Evolutionary conservation across 495 filamentous ascomycete species (phyloP).

Genomic region (Daldinia childiae): DNA sequence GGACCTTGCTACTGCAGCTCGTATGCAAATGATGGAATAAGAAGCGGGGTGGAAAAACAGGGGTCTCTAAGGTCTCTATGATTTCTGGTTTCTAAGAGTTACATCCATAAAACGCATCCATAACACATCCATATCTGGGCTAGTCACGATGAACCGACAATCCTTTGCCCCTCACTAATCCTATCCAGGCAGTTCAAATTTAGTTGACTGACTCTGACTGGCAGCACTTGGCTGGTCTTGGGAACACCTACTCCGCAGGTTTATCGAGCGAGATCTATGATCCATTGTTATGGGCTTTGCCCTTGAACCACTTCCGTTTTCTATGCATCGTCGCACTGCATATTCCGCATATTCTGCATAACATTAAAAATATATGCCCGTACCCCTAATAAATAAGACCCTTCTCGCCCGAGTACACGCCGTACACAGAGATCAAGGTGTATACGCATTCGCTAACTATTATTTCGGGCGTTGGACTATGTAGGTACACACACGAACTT

Average conservation of each 20-base stretch:
- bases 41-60: slow-evolving; percentile 26
- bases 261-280: background rate
- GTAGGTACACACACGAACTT: slow-evolving; percentile 9
- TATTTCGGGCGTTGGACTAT: slow-evolving; percentile 18
- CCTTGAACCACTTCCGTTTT: background rate
- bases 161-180: slow-evolving; percentile 37
- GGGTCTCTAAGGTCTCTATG: background rate
- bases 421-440: slow-evolving; percentile 19
- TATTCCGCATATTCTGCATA: slow-evolving; percentile 17
- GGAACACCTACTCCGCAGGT: slow-evolving; percentile 28
- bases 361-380: slow-evolving; percentile 22
- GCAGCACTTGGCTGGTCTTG: background rate
- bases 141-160: slow-evolving; percentile 26
- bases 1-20: slow-evolving; percentile 15
- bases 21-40: slow-evolving; percentile 7
- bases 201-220: background rate
- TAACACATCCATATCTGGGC: slow-evolving; percentile 29
- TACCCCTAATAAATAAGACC: slow-evolving; percentile 26
- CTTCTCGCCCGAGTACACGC: slow-evolving; percentile 38
- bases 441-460: slow-evolving; percentile 5
- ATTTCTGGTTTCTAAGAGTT: background rate
- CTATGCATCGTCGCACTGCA: slow-evolving; percentile 28
- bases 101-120: background rate
- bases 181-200: slow-evolving; percentile 11
- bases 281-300: background rate